Conservation (phyloP, 768 basidiomycete genomes). For the Stropharia rugosoannulata region DNA sequence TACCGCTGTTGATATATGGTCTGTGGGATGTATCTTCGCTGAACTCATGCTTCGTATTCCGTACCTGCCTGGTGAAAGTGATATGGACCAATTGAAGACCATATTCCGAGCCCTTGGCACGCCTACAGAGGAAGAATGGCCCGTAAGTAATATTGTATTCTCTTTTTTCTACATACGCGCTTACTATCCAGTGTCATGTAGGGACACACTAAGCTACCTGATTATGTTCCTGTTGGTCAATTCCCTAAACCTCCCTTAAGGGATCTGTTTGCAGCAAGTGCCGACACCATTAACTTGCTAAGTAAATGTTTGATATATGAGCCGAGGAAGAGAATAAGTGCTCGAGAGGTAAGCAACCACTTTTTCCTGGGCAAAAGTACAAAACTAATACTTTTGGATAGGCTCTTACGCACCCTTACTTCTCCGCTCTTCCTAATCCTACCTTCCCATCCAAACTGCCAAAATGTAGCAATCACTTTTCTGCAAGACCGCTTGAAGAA, state of each 20-base stretch:
- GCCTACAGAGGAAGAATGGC: conserved; percentile 97
- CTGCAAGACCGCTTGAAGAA: conserved; percentile 67
- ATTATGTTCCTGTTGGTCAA: conserved; percentile 84
- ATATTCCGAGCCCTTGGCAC: conserved; percentile 94
- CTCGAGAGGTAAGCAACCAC: conserved; percentile 57
- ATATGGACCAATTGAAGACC: conserved; percentile 95
- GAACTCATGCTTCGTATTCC: conserved; percentile 96
- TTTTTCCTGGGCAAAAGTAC: neutral
- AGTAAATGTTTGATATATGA: conserved; percentile 81
- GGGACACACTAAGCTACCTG: conserved; percentile 90
- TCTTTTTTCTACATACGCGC: neutral
- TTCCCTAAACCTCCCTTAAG: conserved; percentile 83
- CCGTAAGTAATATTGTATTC: conserved; percentile 47
- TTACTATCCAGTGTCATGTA: conserved; percentile 25
- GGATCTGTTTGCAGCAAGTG: conserved; percentile 87
- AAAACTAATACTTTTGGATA: conserved; percentile 24
- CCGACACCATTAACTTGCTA: conserved; percentile 82
- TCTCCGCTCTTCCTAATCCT: conserved; percentile 82
- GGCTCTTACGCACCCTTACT: conserved; percentile 89
- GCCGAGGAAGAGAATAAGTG: conserved; percentile 77
- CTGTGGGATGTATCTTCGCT: conserved; percentile 96
- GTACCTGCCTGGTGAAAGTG: conserved; percentile 92
- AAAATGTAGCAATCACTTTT: conserved; percentile 52
- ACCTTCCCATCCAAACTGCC: conserved; percentile 89
- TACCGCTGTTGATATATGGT: conserved; percentile 94